A percentile compares a stretch with the other conserved stretches of the same genome.
Conservation (phyloP, 176 grass and related monocot genomes). For the Elaeis guineensis region DNA sequence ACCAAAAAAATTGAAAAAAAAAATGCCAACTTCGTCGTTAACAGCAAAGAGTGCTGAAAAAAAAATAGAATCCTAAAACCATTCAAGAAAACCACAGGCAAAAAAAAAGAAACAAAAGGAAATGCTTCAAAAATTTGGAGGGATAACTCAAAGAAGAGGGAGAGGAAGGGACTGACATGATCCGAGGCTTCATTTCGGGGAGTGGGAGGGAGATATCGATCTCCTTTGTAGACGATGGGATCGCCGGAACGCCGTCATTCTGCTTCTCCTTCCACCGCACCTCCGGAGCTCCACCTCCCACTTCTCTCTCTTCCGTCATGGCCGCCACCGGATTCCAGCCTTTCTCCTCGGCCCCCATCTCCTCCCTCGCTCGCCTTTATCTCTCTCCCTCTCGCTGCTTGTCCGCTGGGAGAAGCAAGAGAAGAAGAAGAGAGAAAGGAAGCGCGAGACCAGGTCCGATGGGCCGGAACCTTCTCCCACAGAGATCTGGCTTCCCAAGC, state of each 20-base stretch:
- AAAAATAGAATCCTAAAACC: background rate
- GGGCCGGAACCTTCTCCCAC: no score
- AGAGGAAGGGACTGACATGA: constrained; percentile 48
- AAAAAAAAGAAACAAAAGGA: background rate
- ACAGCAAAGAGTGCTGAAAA: background rate
- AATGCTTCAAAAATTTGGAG: background rate
- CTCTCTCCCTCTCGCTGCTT: no score
- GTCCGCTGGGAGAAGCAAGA: no score
- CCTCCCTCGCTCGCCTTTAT: background rate
- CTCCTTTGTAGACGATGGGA: constrained; percentile 36
- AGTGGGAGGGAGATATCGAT: constrained; percentile 79
- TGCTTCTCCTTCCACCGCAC: background rate
- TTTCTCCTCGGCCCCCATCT: constrained; percentile 43
- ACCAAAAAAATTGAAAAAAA: no score
- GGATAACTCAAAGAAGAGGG: background rate
- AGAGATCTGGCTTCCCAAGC: no score
- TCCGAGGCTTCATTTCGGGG: constrained; percentile 48
- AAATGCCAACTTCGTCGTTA: no score
- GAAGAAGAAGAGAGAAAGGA: no score
- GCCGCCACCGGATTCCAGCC: constrained; percentile 21
- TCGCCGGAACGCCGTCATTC: constrained; percentile 2
- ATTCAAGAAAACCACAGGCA: no score
- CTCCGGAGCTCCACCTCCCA: background rate
- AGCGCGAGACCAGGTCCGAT: no score
- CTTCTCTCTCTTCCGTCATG: background rate